phyloP scores from a whole-genome alignment of 768 basidiomycete species.

The Leccinum rimulosum region DNA sequence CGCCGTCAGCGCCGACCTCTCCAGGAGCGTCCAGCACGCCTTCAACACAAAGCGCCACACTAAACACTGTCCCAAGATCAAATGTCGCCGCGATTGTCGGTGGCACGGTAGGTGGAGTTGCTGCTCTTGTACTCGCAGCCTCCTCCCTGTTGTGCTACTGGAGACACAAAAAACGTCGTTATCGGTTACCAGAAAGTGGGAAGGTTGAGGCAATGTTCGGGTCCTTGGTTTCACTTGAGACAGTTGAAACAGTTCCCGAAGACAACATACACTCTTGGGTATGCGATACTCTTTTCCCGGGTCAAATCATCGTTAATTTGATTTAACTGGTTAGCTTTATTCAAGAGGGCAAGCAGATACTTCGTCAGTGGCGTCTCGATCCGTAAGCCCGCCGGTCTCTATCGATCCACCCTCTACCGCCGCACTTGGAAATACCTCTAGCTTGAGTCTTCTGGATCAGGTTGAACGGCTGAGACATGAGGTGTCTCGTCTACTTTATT shows the following conservation, averaged over 20 bases:
- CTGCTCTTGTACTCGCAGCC: background rate
- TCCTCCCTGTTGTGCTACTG: conserved; percentile 3
- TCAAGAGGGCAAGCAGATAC: background rate
- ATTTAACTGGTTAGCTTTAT: background rate
- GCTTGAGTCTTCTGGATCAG: background rate
- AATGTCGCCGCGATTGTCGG: conserved; percentile 8
- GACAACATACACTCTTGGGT: background rate
- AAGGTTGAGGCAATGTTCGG: background rate
- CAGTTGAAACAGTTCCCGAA: background rate
- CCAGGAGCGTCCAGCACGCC: background rate
- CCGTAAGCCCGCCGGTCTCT: background rate
- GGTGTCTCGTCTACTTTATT: background rate
- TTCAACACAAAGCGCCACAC: background rate
- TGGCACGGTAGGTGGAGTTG: conserved; percentile 6
- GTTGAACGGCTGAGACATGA: background rate
- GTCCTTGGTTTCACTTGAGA: background rate
- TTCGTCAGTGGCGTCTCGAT: background rate
- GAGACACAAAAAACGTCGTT: background rate
- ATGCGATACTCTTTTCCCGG: background rate
- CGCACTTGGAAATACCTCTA: background rate
- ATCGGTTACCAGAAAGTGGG: background rate
- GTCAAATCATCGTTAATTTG: background rate
- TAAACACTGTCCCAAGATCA: background rate
- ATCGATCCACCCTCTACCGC: background rate
- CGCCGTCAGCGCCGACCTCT: background rate